Base-by-base conservation (phyloP, 2,329 filamentous ascomycete genomes). In the Colletotrichum sp. region DNA sequence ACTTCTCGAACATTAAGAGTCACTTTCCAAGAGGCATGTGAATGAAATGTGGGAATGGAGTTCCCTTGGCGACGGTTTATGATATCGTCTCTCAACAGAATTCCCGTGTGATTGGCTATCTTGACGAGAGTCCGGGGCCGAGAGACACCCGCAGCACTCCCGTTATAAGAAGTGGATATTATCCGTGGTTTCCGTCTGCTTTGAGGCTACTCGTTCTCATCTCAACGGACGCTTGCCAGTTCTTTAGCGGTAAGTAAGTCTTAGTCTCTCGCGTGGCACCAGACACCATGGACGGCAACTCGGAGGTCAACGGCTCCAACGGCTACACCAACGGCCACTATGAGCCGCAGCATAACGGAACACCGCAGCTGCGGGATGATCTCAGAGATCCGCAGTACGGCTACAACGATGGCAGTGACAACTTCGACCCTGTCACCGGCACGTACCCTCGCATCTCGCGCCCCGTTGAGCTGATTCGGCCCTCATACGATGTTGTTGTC, bases 401-500 rank as follows among this genome's bases (percentile, higher is more conserved):
- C 2, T 65, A 69, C 21, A n/a, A 39, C 18, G 30, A 69, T 16
- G n/a, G 13, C 8, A n/a, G 13, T 28, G 71, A 44, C 3, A 76
- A 44, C 18, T 74, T 49, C 7, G 74, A 74, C 28, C 74, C 70
- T 5, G 65, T 66, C 16, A 73, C 74, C 26, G 74, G 71, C 28
- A 16, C 70, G 15, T 85, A 83, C 71, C 84, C 84, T 10, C 79
- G 84, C 28, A 83, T 86, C 49, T 85, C 84, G 30, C 82, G 80
- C 32, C 83, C 84, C 0, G 83, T 86, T 12, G 82, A 85, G 59
- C 77, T 84, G 28, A 81, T 88, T 57, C 79, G 83, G 32, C 79
- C 83, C 24, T 79, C 80, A 7, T 89, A 90, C 72, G 87, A 89
- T 80, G 84, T 86, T 7, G 84, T 89, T 8, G 84, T 89, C 5